phyloP scores from a whole-genome alignment of 352 stramenopile species.

The Globisporangium barbulae region DNA sequence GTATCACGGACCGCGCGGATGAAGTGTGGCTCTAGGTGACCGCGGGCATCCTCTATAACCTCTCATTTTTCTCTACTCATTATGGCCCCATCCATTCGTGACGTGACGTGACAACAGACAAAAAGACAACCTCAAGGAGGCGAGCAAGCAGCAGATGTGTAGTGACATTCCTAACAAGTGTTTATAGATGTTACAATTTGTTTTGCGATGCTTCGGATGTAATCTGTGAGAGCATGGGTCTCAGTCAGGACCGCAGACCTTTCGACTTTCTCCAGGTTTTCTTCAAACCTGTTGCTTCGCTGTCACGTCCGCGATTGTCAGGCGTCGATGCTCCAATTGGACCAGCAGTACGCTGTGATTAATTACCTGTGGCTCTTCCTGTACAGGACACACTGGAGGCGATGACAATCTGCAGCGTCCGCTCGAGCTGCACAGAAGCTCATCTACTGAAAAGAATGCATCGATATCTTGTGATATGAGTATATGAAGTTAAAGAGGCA shows the following conservation, averaged over 20 bases:
- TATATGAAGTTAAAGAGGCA: background rate
- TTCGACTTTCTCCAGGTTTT: too few species aligned
- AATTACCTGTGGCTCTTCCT: too few species aligned
- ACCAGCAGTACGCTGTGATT: too few species aligned
- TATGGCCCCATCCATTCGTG: background rate
- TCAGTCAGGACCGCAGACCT: too few species aligned
- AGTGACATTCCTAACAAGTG: background rate
- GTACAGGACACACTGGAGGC: too few species aligned
- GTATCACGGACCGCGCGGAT: slow-evolving; percentile 34
- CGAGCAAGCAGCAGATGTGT: background rate
- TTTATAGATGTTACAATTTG: slow-evolving; percentile 1
- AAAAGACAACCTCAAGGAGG: background rate
- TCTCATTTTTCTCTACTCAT: slow-evolving; percentile 4
- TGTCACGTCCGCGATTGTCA: too few species aligned
- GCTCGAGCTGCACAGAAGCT: too few species aligned
- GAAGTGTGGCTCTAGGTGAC: slow-evolving; percentile 26
- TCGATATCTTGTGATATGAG: background rate
- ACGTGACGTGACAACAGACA: slow-evolving; percentile 3
- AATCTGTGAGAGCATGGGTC: too few species aligned
- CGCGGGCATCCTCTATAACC: background rate
- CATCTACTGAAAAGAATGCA: too few species aligned
- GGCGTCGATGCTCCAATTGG: too few species aligned
- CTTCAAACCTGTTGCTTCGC: too few species aligned
- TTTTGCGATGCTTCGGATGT: background rate
- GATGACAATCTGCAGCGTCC: too few species aligned